These are phyloP conservation scores for Mucor circinelloides DNA, from an alignment of 371 early-diverging fungal species.

Conservation along the genomic window DNA sequence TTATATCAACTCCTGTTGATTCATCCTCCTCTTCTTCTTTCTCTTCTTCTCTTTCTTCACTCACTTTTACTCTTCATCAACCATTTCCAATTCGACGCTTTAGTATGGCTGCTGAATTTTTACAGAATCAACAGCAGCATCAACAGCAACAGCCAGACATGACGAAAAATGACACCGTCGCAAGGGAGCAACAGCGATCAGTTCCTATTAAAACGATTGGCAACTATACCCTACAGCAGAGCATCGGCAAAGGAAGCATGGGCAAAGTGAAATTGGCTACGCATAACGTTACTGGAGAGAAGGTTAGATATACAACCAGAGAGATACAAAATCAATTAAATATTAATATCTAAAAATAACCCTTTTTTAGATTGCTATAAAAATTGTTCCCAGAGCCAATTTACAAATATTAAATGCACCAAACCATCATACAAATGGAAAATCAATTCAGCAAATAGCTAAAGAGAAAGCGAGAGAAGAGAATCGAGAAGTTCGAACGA, in stretches of 20 bases:
- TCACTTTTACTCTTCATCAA: conserved; percentile 13
- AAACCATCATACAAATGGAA: conserved; percentile 15
- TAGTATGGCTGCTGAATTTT: conserved; percentile 27
- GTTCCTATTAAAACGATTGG: conserved; percentile 36
- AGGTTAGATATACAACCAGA: conserved; percentile 21
- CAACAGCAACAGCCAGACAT: background rate
- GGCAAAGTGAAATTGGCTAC: conserved; percentile 51
- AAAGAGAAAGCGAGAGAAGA: conserved; percentile 59
- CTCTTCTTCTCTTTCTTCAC: conserved; percentile 9
- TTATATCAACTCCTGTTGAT: conserved; percentile 11
- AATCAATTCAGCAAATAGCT: conserved; percentile 32
- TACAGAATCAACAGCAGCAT: conserved; percentile 7
- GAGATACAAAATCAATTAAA: conserved; percentile 1
- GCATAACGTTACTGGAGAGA: conserved; percentile 49
- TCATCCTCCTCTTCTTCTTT: background rate
- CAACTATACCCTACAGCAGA: conserved; percentile 41
- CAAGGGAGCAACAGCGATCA: conserved; percentile 11
- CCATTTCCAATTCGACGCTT: conserved; percentile 7
- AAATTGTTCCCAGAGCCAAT: conserved; percentile 51
- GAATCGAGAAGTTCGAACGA: conserved; percentile 86
- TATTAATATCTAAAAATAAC: conserved; percentile 11
- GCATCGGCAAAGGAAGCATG: conserved; percentile 50
- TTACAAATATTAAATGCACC: conserved; percentile 26
- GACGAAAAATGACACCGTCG: background rate
- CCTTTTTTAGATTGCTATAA: conserved; percentile 43